phyloP scores from a whole-genome alignment of 495 filamentous ascomycete genomes.

The Penicillium canescens region DNA sequence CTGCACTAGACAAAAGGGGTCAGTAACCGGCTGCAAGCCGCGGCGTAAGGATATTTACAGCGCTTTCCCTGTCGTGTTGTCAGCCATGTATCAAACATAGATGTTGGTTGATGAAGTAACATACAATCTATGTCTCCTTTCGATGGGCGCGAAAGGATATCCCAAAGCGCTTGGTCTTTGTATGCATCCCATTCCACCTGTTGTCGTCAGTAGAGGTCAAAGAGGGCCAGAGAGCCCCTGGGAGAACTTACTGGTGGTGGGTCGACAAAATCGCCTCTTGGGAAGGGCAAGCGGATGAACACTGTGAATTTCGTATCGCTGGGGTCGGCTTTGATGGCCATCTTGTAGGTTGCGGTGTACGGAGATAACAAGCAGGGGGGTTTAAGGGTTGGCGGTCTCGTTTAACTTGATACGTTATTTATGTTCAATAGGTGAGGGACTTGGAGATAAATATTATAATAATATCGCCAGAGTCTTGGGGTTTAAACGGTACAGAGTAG shows the following conservation, averaged over 20 bases:
- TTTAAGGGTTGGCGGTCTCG: not conserved
- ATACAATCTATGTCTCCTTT: constrained; percentile 81
- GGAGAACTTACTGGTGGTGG: constrained; percentile 69
- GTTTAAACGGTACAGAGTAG: not conserved
- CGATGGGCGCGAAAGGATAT: constrained; percentile 72
- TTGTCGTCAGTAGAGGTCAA: constrained; percentile 11
- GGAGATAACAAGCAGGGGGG: not conserved
- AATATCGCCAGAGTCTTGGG: not conserved
- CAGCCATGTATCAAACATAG: constrained; percentile 21
- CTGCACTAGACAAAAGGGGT: constrained; percentile 44
- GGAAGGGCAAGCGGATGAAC: constrained; percentile 85
- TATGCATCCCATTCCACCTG: constrained; percentile 71
- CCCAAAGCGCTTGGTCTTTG: constrained; percentile 91
- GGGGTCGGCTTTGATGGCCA: constrained; percentile 15
- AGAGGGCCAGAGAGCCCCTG: not conserved
- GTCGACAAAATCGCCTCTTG: constrained; percentile 84
- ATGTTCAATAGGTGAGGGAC: not conserved
- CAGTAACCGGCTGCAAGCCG: constrained; percentile 1
- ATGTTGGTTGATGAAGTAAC: constrained; percentile 13
- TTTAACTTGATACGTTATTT: too few species aligned
- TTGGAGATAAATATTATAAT: not conserved
- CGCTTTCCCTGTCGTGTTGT: constrained; percentile 66
- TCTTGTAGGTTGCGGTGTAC: constrained; percentile 6
- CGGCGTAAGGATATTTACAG: constrained; percentile 57
- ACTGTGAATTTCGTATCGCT: constrained; percentile 61